phyloP scores from a whole-genome alignment of 2,329 filamentous ascomycete species.

The Aspergillus texensis region DNA sequence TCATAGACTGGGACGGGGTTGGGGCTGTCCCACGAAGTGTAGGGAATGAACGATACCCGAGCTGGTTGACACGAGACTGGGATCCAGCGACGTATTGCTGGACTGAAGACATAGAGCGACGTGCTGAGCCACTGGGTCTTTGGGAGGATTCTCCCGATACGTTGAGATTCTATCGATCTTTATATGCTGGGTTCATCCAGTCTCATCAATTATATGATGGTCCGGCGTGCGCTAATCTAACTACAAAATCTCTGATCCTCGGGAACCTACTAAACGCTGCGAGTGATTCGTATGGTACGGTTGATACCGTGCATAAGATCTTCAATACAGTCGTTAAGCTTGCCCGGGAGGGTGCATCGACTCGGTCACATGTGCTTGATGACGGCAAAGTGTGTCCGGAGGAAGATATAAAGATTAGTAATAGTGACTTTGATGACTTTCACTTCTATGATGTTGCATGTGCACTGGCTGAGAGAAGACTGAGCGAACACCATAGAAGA shows the following conservation, averaged over 20 bases:
- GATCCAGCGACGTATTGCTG: constrained; percentile 12
- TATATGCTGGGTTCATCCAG: not conserved
- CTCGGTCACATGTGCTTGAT: not conserved
- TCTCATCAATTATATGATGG: not conserved
- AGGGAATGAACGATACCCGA: constrained; percentile 27
- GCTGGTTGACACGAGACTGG: constrained; percentile 29
- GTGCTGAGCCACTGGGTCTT: constrained; percentile 18
- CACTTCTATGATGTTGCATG: not conserved
- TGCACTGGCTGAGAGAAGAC: not conserved
- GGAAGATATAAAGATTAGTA: not conserved
- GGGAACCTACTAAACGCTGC: not conserved
- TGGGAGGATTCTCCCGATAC: constrained; percentile 23
- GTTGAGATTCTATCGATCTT: constrained; percentile 16
- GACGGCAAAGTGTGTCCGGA: not conserved
- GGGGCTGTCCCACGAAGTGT: constrained; percentile 24
- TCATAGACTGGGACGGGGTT: constrained; percentile 37
- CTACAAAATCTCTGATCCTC: not conserved
- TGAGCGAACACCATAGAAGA: not conserved
- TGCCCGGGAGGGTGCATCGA: not conserved
- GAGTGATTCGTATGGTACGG: not conserved
- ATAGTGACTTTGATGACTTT: not conserved
- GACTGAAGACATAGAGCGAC: constrained; percentile 10
- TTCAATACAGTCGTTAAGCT: not conserved
- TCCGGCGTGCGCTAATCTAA: not conserved
- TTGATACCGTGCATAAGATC: not conserved